Conservation (phyloP, 139 green algal species). For the Chlorella ohadii region DNA sequence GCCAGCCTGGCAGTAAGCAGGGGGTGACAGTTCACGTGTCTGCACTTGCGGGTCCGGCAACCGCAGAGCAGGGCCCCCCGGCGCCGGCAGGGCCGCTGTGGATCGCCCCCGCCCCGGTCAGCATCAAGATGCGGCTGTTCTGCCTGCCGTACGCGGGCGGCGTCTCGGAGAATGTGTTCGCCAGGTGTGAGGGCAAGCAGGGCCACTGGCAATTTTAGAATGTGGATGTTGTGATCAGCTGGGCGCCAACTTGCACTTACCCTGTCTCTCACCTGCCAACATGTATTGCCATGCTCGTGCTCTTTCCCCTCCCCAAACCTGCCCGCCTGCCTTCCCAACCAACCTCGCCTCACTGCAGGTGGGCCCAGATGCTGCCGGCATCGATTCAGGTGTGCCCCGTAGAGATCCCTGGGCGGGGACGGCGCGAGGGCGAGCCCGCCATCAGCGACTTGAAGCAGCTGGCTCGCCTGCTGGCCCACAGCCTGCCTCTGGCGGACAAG, state of each 20-base stretch:
- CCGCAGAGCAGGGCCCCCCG: background rate
- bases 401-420: slow-evolving; percentile 52
- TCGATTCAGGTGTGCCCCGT: slow-evolving; percentile 59
- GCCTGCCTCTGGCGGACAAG: slow-evolving; percentile 50
- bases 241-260: no score
- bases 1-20: background rate
- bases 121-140: slow-evolving; percentile 54
- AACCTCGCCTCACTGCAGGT: slow-evolving; percentile 25
- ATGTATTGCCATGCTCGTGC: no score
- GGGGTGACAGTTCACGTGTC: background rate
- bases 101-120: slow-evolving; percentile 37
- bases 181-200: background rate
- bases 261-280: no score
- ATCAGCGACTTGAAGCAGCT: slow-evolving; percentile 23
- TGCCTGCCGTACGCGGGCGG: slow-evolving; percentile 61
- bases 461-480: slow-evolving; percentile 26
- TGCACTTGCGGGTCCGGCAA: background rate
- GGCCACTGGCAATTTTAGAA: no score
- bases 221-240: no score
- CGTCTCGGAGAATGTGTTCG: slow-evolving; percentile 59
- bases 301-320: no score
- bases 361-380: slow-evolving; percentile 48
- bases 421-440: slow-evolving; percentile 31
- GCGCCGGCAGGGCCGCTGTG: background rate
- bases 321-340: background rate